phyloP scores from a whole-genome alignment of 2,329 filamentous ascomycete species.

The Penicillium sp. region DNA sequence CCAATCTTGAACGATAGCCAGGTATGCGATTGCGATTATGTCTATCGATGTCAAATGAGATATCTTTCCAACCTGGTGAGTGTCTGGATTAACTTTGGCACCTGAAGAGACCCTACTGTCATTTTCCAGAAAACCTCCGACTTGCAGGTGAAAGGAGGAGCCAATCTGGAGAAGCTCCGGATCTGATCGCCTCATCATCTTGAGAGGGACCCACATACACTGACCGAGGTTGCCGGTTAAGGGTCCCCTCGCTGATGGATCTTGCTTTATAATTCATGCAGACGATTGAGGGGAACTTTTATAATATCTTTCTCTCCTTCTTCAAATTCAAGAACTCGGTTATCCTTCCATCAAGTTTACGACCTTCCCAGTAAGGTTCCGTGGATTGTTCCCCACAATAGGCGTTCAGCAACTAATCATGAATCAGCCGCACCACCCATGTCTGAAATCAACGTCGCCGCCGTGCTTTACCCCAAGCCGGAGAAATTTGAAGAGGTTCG shows the following conservation, averaged over 20 bases:
- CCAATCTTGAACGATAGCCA: not conserved
- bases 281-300: not conserved
- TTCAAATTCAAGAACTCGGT: not conserved
- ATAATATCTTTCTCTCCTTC: not conserved
- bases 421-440: conserved; percentile 17
- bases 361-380: not conserved
- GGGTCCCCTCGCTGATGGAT: not conserved
- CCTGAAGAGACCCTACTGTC: not conserved
- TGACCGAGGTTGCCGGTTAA: conserved; percentile 19
- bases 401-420: not conserved
- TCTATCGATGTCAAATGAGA: too few species aligned
- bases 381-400: not conserved
- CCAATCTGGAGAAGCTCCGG: not conserved
- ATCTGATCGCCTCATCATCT: conserved; percentile 10
- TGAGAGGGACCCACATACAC: conserved; percentile 15
- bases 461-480: conserved; percentile 32
- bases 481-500: conserved; percentile 36
- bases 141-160: not conserved
- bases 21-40: too few species aligned
- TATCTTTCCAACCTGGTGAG: too few species aligned
- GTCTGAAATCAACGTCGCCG: conserved; percentile 35
- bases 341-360: not conserved
- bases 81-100: too few species aligned
- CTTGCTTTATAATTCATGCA: not conserved
- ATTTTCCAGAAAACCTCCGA: not conserved